Percentiles rank a stretch among this genome's conserved stretches.
phyloP scores from a whole-genome alignment of 208 protist genomes.

The Lotmaria passim region DNA sequence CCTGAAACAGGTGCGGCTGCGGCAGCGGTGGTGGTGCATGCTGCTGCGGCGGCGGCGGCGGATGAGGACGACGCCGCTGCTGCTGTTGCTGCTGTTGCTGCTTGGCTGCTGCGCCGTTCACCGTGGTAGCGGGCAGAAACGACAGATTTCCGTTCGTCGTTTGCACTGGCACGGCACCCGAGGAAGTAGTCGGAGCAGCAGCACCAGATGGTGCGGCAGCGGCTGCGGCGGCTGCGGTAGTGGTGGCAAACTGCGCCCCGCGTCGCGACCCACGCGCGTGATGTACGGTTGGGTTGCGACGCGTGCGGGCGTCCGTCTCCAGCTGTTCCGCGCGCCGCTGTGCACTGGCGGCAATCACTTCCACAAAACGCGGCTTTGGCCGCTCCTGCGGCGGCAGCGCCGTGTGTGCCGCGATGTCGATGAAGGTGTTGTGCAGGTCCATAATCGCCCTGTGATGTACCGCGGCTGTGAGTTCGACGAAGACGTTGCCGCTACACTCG shows the following conservation, averaged over 20 bases:
- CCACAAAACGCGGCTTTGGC: constrained; percentile 1
- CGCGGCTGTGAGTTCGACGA: background rate
- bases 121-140: too few relatives aligned
- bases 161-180: too few relatives aligned
- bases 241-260: too few relatives aligned
- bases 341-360: background rate
- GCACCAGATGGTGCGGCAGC: too few relatives aligned
- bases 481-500: constrained; percentile 10
- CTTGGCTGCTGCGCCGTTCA: too few relatives aligned
- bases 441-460: background rate
- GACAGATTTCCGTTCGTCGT: too few relatives aligned
- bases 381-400: background rate
- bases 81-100: too few relatives aligned
- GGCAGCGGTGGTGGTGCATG: constrained; percentile 5
- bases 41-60: too few relatives aligned
- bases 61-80: too few relatives aligned
- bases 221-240: too few relatives aligned
- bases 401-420: background rate
- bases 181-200: too few relatives aligned
- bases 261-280: too few relatives aligned
- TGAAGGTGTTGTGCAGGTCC: background rate
- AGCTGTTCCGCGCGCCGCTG: background rate
- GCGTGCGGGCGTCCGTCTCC: background rate
- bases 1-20: background rate
- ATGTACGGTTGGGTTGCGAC: background rate